A percentile compares a stretch with the other conserved stretches of the same genome.
Evolutionary conservation across 352 stramenopile species (phyloP).

Genomic region (Pythium plurisporium): DNA sequence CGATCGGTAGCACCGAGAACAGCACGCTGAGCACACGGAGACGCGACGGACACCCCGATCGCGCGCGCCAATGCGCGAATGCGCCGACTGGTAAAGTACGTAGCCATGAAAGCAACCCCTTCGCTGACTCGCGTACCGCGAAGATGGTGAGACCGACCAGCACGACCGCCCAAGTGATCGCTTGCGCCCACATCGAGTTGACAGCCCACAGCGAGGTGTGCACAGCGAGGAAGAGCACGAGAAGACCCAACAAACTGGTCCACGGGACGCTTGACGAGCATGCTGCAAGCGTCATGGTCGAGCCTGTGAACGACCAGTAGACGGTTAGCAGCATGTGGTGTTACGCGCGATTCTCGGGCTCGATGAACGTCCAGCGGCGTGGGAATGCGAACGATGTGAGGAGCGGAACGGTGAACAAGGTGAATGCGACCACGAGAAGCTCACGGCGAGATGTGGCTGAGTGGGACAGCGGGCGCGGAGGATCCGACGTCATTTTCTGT

Average conservation of each 20-base stretch:
- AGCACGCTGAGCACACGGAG: conserved; percentile 1
- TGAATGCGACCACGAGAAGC: background rate
- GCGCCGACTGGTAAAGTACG: background rate
- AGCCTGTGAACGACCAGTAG: conserved; percentile 4
- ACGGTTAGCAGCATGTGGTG: conserved; percentile 10
- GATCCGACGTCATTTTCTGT: too few species aligned
- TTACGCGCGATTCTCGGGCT: conserved; percentile 3
- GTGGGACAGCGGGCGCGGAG: too few species aligned
- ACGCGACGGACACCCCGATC: background rate
- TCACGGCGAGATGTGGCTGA: background rate
- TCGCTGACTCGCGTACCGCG: background rate
- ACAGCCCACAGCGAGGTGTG: conserved; percentile 4
- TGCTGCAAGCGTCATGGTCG: background rate
- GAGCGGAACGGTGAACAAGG: background rate
- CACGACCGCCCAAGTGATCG: background rate
- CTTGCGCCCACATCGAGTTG: conserved; percentile 8
- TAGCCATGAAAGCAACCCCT: background rate
- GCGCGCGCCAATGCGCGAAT: conserved; percentile 7
- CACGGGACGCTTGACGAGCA: background rate
- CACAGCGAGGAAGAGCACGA: conserved; percentile 2
- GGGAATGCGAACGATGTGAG: background rate
- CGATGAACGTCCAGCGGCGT: background rate
- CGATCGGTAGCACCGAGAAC: background rate
- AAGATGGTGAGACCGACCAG: background rate
- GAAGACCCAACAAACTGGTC: background rate